phyloP scores from a whole-genome alignment of 1,284 basidiomycete species.

The Takashimella koratensis region DNA sequence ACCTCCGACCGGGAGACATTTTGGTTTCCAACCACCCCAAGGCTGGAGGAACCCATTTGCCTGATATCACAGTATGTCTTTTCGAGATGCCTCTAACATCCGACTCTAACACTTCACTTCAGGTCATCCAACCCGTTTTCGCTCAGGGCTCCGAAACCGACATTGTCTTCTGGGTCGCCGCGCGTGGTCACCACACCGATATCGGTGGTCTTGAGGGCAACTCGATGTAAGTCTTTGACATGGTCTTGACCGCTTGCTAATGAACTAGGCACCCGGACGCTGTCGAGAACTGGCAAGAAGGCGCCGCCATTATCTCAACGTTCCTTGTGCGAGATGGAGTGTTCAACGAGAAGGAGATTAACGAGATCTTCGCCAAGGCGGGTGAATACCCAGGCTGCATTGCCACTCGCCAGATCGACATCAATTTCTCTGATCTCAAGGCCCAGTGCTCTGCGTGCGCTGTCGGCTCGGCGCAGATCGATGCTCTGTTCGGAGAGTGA shows the following conservation, averaged over 20 bases:
- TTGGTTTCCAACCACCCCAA: slow-evolving; percentile 49
- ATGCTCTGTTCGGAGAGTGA: slow-evolving; percentile 77
- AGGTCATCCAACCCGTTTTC: slow-evolving; percentile 44
- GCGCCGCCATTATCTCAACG: too few species aligned
- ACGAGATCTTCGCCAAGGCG: slow-evolving; percentile 65
- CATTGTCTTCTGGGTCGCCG: slow-evolving; percentile 47
- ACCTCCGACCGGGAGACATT: slow-evolving; percentile 42
- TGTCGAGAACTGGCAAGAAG: slow-evolving; percentile 41
- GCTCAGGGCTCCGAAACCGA: slow-evolving; percentile 25
- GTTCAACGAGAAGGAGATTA: slow-evolving; percentile 71
- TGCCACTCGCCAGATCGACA: slow-evolving; percentile 76
- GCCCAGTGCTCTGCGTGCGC: slow-evolving; percentile 98
- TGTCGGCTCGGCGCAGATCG: slow-evolving; percentile 79
- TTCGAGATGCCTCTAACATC: too few species aligned
- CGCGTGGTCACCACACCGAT: slow-evolving; percentile 42
- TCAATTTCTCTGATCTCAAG: slow-evolving; percentile 90
- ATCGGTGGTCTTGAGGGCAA: slow-evolving; percentile 38
- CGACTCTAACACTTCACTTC: too few species aligned
- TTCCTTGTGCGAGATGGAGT: slow-evolving; percentile 71
- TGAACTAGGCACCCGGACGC: slow-evolving; percentile 44
- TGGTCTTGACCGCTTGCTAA: too few species aligned
- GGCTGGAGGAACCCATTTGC: slow-evolving; percentile 48
- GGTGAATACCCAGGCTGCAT: slow-evolving; percentile 65
- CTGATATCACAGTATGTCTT: slow-evolving; percentile 40
- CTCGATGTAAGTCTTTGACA: too few species aligned